Evolutionary conservation across 192 early-diverging fungal species (phyloP).

Genomic region (Lunasporangiospora selenospora): DNA sequence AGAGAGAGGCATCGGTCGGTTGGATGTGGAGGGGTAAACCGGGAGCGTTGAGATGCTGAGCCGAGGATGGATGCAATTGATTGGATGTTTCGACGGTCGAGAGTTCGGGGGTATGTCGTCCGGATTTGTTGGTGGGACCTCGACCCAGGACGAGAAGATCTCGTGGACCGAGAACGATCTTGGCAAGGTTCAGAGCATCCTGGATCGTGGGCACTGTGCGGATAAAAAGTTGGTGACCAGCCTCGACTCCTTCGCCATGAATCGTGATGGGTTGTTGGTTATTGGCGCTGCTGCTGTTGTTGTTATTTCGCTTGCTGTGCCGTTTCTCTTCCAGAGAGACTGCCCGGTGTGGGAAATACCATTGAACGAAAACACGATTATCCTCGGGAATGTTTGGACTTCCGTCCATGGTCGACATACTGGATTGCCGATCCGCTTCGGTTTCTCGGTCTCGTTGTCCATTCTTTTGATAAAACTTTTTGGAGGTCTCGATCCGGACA

Average conservation of each 20-base stretch:
- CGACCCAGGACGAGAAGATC: constrained; percentile 60
- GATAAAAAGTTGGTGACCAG: constrained; percentile 37
- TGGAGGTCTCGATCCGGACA: constrained; percentile 25
- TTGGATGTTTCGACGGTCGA: too few relatives aligned
- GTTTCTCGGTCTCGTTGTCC: too few relatives aligned
- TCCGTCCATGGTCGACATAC: too few relatives aligned
- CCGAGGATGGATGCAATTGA: too few relatives aligned
- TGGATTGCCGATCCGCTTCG: too few relatives aligned
- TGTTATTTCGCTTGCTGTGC: constrained; percentile 13
- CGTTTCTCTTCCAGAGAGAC: constrained; percentile 4
- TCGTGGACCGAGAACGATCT: constrained; percentile 42
- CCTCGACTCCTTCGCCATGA: constrained; percentile 12
- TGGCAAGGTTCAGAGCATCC: constrained; percentile 46
- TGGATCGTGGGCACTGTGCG: constrained; percentile 39
- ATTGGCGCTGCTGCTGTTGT: constrained; percentile 2
- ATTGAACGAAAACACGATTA: constrained; percentile 12
- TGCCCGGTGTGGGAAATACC: constrained; percentile 16
- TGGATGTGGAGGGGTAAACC: too few relatives aligned
- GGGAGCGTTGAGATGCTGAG: too few relatives aligned
- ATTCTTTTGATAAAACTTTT: constrained; percentile 5
- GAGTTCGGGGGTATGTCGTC: constrained; percentile 12
- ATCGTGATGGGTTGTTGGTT: background rate
- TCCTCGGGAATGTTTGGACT: constrained; percentile 13
- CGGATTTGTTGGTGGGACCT: constrained; percentile 17
- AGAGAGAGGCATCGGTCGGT: too few relatives aligned